Conservation (phyloP, 2,329 filamentous ascomycete species). For the Aureobasidium sp. region DNA sequence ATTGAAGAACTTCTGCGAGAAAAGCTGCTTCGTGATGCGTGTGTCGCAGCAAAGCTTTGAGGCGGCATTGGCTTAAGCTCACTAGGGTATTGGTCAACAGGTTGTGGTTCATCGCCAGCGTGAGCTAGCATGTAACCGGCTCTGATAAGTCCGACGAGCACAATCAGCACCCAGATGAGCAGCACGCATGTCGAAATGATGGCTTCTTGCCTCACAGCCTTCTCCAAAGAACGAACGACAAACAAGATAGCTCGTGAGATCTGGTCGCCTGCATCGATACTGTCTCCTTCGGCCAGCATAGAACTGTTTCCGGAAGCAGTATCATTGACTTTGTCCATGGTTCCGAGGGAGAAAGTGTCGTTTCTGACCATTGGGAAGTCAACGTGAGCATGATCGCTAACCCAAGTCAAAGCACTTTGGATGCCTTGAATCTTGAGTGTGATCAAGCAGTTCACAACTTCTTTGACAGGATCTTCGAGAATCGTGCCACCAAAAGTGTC, state of each 20-base stretch:
- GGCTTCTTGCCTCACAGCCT: constrained; percentile 65
- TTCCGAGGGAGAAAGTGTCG: constrained; percentile 77
- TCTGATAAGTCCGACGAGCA: constrained; percentile 65
- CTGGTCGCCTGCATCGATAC: constrained; percentile 67
- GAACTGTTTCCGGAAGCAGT: constrained; percentile 50
- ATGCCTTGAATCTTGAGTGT: constrained; percentile 78
- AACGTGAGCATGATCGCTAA: constrained; percentile 78
- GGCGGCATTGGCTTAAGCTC: constrained; percentile 13
- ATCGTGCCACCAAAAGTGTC: constrained; percentile 74
- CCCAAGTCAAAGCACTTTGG: constrained; percentile 88
- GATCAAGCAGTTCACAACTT: constrained; percentile 80
- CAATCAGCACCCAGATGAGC: constrained; percentile 68
- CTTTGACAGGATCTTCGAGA: constrained; percentile 68
- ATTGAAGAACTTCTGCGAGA: constrained; percentile 11
- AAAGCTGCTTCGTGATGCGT: constrained; percentile 7
- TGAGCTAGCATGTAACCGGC: constrained; percentile 55
- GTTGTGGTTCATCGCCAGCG: constrained; percentile 31
- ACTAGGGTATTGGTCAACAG: constrained; percentile 19
- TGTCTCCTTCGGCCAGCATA: constrained; percentile 68
- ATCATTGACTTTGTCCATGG: constrained; percentile 48
- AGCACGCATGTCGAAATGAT: constrained; percentile 71
- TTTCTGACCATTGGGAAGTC: constrained; percentile 70
- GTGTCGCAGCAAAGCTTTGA: constrained; percentile 12
- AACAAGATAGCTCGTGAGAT: constrained; percentile 68
- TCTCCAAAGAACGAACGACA: constrained; percentile 60